These are phyloP conservation scores for Phytophthora sojae DNA, from an alignment of 352 stramenopile genomes.

Conservation along the genomic window DNA sequence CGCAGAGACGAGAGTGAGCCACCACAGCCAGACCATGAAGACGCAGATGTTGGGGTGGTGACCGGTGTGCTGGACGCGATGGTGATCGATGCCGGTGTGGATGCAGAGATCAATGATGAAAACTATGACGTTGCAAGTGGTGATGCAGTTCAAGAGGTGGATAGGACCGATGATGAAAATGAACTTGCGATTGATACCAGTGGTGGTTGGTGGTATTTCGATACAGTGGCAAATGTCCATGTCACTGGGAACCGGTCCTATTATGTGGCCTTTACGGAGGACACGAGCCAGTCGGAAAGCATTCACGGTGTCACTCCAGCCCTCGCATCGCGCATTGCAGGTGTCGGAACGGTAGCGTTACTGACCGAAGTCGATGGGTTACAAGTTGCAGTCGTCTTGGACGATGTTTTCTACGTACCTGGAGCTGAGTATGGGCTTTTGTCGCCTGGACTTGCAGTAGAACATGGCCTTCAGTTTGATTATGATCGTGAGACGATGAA, in stretches of 20 bases:
- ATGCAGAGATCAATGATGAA: background rate
- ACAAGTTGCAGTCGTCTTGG: background rate
- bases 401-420: constrained; percentile 9
- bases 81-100: background rate
- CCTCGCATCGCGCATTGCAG: constrained; percentile 4
- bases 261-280: constrained; percentile 1
- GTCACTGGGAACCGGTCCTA: constrained; percentile 1
- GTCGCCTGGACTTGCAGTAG: background rate
- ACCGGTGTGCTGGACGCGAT: background rate
- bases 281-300: background rate
- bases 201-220: constrained; percentile 11
- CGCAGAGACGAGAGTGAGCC: too few relatives aligned
- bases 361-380: constrained; percentile 4
- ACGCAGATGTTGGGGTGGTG: too few relatives aligned
- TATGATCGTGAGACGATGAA: constrained; percentile 1
- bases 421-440: background rate
- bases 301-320: background rate
- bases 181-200: background rate
- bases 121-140: too few relatives aligned
- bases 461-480: constrained; percentile 2
- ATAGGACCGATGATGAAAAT: too few relatives aligned
- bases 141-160: too few relatives aligned
- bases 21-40: too few relatives aligned
- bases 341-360: constrained; percentile 10
- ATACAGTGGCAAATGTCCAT: constrained; percentile 8